A percentile compares a stretch with the other conserved stretches of the same genome.
Evolutionary conservation across 352 stramenopile genomes (phyloP).

Genomic region (Phytophthora uliginosa): DNA sequence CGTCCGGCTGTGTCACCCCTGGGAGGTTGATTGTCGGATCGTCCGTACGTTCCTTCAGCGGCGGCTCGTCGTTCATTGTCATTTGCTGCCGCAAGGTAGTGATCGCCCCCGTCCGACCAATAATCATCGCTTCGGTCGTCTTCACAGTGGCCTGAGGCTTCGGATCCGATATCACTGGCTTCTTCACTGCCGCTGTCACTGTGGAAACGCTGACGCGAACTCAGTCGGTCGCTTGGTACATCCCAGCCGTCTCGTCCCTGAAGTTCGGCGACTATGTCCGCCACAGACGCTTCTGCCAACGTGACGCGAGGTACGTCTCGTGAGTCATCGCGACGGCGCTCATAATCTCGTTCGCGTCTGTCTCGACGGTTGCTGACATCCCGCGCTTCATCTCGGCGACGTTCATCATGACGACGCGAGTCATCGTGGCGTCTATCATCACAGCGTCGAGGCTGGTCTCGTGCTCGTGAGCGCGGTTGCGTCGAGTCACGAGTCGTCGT

Average conservation of each 20-base stretch:
- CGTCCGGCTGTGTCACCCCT: too few relatives aligned
- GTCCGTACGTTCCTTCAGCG: too few relatives aligned
- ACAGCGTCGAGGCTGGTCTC: too few relatives aligned
- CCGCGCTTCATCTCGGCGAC: not conserved
- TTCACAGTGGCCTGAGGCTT: not conserved
- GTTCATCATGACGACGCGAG: not conserved
- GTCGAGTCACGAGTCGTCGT: too few relatives aligned
- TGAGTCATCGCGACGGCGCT: not conserved
- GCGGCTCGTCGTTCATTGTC: not conserved
- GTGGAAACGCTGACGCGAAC: too few relatives aligned
- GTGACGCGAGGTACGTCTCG: not conserved
- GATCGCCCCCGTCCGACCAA: not conserved
- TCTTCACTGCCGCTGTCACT: not conserved
- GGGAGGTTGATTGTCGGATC: too few relatives aligned
- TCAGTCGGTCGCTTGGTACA: too few relatives aligned
- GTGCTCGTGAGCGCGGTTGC: too few relatives aligned
- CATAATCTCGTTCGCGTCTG: slow-evolving; percentile 1
- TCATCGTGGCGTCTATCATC: too few relatives aligned
- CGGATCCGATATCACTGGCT: not conserved
- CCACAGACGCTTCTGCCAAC: not conserved
- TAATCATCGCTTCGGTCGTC: not conserved
- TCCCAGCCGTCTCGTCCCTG: not conserved
- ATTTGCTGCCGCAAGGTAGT: not conserved
- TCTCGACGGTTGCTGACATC: not conserved
- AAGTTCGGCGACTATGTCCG: not conserved